phyloP scores from a whole-genome alignment of 371 early-diverging fungal genomes.

The Zopfochytrium polystomum region DNA sequence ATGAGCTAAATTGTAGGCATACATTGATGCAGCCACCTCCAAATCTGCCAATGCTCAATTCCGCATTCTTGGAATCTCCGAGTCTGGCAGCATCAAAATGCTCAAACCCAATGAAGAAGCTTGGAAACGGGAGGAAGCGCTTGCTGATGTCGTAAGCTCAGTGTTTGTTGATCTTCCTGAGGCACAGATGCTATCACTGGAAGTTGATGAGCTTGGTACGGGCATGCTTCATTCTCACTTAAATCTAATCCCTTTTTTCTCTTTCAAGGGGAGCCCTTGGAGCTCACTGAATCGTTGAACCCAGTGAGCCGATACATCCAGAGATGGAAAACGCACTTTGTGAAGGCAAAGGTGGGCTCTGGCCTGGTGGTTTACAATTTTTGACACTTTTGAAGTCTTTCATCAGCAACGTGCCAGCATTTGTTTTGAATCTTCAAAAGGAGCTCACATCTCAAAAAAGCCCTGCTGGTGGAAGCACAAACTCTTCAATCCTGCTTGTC shows the following conservation, averaged over 20 bases:
- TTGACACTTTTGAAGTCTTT: not conserved
- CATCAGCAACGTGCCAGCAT: constrained; percentile 1
- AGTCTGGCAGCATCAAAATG: constrained; percentile 56
- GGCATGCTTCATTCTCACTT: not conserved
- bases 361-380: not conserved
- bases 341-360: constrained; percentile 45
- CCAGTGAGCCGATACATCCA: constrained; percentile 67
- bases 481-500: constrained; percentile 30
- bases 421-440: constrained; percentile 1
- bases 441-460: not conserved
- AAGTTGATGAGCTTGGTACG: constrained; percentile 65
- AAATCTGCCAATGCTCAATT: constrained; percentile 1
- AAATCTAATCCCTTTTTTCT: not conserved
- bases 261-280: constrained; percentile 44
- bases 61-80: constrained; percentile 49
- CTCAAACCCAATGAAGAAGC: constrained; percentile 31
- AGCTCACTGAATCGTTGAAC: constrained; percentile 39
- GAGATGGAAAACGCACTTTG: constrained; percentile 57
- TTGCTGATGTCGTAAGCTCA: constrained; percentile 64
- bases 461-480: not conserved
- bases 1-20: not conserved
- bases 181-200: constrained; percentile 67
- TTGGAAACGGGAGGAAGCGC: constrained; percentile 85
- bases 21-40: constrained; percentile 9
- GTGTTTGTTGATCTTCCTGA: constrained; percentile 83